Conservation (phyloP, 495 filamentous ascomycete genomes). For the Talaromyces wortmannii region DNA sequence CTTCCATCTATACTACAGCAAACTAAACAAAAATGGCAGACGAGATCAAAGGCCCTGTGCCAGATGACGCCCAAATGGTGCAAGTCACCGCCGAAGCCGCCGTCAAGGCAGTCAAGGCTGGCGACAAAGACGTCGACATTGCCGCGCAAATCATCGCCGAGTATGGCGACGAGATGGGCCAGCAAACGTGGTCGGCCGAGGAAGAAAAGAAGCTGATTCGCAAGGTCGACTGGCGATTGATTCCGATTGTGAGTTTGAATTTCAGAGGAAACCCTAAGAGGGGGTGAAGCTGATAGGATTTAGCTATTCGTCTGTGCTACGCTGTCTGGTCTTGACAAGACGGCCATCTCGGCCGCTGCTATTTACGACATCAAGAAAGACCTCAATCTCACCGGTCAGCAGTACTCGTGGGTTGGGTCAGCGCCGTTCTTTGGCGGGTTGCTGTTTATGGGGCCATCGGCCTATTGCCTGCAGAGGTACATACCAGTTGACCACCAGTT, state of each 20-base stretch:
- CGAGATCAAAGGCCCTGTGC: not conserved
- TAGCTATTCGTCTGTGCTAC: not conserved
- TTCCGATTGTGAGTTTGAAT: constrained; percentile 11
- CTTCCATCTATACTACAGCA: no score
- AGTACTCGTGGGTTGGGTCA: not conserved
- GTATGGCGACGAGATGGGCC: not conserved
- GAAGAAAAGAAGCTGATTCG: constrained; percentile 26
- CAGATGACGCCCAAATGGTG: not conserved
- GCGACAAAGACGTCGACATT: not conserved
- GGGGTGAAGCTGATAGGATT: not conserved
- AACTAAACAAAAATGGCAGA: not conserved
- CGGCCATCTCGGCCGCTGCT: not conserved
- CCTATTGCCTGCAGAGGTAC: not conserved
- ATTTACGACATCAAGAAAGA: not conserved
- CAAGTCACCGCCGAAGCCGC: not conserved
- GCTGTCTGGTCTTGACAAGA: not conserved
- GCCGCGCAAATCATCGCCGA: not conserved
- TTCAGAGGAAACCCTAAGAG: not conserved
- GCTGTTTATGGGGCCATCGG: not conserved
- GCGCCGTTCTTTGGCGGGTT: not conserved
- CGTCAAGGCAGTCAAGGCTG: not conserved
- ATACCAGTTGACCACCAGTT: no score
- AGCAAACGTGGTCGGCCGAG: constrained; percentile 11
- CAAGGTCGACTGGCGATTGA: constrained; percentile 26
- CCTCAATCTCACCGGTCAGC: not conserved